Evolutionary conservation across 352 stramenopile species (phyloP), one percentile per base, ranked within the genome.

Genomic region (Globisporangium spinosum): DNA sequence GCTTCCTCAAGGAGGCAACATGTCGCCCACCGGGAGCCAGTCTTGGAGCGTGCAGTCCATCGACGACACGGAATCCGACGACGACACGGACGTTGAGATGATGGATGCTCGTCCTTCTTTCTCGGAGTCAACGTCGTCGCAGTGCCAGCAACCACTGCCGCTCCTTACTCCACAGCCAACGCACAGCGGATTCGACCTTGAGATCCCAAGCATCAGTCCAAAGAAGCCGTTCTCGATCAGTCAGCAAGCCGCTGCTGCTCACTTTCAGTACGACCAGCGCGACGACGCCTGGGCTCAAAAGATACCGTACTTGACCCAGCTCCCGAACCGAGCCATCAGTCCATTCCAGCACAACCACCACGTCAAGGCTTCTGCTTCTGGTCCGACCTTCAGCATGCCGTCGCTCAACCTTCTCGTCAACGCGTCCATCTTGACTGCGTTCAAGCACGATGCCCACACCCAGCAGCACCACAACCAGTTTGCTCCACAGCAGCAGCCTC

Each of bases 321-420:
- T 61, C 38, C 62, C n/a, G 12, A 34, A 20, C 35, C 58, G 58
- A 17, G 10, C 23, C 38, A 23, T 56, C 38, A 64, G 58, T 43
- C 34, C 58, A 8, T 56, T 64, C 35, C 58, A 64, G 23, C 34
- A 64, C 9, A 43, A 43, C 58, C 34, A 32, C 22, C 51, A 35
- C 23, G 5, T 35, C 27, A 58, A 49, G 47, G 29, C 58, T 32
- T 45, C 60, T 25, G 60, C 40, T 13, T 53, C 60, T 51, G 12
- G 29, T 15, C 53, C 38, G 1, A 47, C 22, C 27, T 64, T 64
- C 35, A 63, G 43, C 62, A 79, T 90, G 69, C 84, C 82, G 12
- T 87, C 79, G 62, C 76, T 92, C 54, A 86, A 85, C 56, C 75
- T 92, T 32, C 82, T 92, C 38, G 79, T 92, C 20, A 77, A 92